Percentiles rank a stretch among this genome's conserved stretches.
phyloP scores from a whole-genome alignment of 2,329 filamentous ascomycete genomes.

The Ceratocystis papillata region DNA sequence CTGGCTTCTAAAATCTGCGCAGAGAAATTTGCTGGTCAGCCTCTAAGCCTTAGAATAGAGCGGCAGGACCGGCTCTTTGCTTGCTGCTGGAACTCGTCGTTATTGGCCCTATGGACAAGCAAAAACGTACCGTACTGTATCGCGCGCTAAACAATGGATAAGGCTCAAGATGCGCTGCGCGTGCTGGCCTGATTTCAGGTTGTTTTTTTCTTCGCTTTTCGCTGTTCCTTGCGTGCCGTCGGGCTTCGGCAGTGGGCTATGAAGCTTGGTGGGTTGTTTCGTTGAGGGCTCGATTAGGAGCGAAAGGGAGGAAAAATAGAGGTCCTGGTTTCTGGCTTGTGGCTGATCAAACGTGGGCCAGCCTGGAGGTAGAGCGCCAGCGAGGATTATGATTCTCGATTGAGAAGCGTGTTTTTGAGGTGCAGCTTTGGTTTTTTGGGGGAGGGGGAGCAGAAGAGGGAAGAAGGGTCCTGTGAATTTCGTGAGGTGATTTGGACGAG shows the following conservation, averaged over 20 bases:
- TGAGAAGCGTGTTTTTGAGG: conserved; percentile 1
- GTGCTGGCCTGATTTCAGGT: neutral
- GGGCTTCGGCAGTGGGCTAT: conserved; percentile 1
- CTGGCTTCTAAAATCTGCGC: conserved; percentile 7
- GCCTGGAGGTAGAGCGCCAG: neutral
- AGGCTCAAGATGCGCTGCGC: neutral
- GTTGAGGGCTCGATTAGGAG: neutral
- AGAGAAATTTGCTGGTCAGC: conserved; percentile 13
- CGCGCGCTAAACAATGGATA: neutral
- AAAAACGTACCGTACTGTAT: conserved; percentile 10
- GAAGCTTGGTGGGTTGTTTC: neutral
- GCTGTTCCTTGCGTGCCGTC: conserved; percentile 5
- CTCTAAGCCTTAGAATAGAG: neutral
- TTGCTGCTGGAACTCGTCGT: neutral
- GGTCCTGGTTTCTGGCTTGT: neutral
- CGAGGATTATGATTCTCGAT: neutral
- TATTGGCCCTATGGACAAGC: neutral
- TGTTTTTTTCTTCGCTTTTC: neutral
- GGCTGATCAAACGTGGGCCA: neutral
- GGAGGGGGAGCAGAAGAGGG: neutral
- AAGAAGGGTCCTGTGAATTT: conserved; percentile 3
- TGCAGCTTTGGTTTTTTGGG: neutral
- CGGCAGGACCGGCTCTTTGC: neutral
- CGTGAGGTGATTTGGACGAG: conserved; percentile 5
- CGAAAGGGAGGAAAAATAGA: neutral